Base-by-base conservation (phyloP, 1,284 basidiomycete species). In the Ganoderma sinense region DNA sequence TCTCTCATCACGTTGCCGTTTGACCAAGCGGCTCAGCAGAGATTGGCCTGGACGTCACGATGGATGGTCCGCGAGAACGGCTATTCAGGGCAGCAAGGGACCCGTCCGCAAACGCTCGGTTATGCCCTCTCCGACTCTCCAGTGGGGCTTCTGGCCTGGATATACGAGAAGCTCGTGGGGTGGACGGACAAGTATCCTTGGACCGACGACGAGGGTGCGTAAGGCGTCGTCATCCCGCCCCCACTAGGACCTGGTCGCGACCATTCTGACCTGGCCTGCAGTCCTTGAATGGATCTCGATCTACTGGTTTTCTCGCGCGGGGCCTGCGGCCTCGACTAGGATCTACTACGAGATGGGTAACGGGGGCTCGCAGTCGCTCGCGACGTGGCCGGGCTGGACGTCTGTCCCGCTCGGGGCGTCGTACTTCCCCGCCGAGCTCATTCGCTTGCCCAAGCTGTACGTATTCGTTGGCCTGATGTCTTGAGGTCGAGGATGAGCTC, bases 81-180 rank as follows among this genome's bases (percentile, higher is more conserved):
- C 10, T 89, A 89, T 71, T 64, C 72, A 8, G 33, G 31, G 1
- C 69, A 82, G 62, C 89, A 89, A 55, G 65, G 78, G 0, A 88
- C 86, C 0, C 82, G 84, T 64, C 89, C 89, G 0, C 88, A 89
- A 73, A 90, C 88, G 0, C 74, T 90, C 2, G 88, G 87, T 0
- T 90, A 89, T 71, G 75, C 80, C 10, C 79, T 90, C 1, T 77
- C 83, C 0, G 89, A 90, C 72, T 89, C 87, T 18, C 89, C 89
- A n/a, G 80, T 83, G 4, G 88, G 86, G 0, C 74, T 91, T 14
- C 81, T 90, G 2, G 86, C 84, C 1, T 64, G 62, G 62, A 55
- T 64, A 14, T 64, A 64, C 48, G 62, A 64, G 23, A 64, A 64
- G 51, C 62, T 64, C 4, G 62, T 55, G n/a, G 36, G 0, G 23